Evolutionary conservation across 176 grass and related monocot genomes (phyloP), one percentile per base, ranked within the genome.

Genomic region (Avena eriantha): DNA sequence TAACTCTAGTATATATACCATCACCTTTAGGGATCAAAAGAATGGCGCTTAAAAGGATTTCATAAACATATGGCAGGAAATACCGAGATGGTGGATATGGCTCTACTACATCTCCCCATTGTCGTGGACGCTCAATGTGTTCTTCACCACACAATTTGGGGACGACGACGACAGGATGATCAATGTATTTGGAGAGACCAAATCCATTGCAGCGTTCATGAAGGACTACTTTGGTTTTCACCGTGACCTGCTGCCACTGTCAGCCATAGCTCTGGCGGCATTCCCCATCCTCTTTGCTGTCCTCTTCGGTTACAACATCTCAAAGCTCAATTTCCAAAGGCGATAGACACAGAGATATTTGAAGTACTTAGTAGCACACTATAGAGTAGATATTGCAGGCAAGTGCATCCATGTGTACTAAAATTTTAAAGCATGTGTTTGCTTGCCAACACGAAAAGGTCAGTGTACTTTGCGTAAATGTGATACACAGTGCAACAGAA

Each of bases 11-110:
- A 55, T 31, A 29, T 29, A 31, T 51, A 49, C 34, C 68, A 65
- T 11, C 65, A 53, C 50, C 11, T 29, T 47, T 73, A 18, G 29
- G 1, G 6, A 82, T 36, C 16, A 60, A 61, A 70, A 80, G 7
- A 1, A 48, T 84, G 21, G 31, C 41, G 7, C 49, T 29, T 43
- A 39, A 9, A 3, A 55, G 10, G 2, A 43, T 24, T 11, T 10
- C 33, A 18, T 82, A 56, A 17, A 82, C 41, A 60, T 70, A 58
- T 80, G 90, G 86, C 89, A 97, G 92, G 81, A 90, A 97, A 95
- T 97, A 78, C 95, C 95, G 2, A 87, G 79, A 84, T 97, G 95
- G 95, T 97, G 92, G 95, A 86, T 93, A 84, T 97, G 92, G 95
- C 4, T 94, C 31, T 94, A 97, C 67, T 97, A 97, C 36, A 14